Evolutionary conservation across 2,329 filamentous ascomycete species (phyloP).

Genomic region (Orbilia blumenaviensis): DNA sequence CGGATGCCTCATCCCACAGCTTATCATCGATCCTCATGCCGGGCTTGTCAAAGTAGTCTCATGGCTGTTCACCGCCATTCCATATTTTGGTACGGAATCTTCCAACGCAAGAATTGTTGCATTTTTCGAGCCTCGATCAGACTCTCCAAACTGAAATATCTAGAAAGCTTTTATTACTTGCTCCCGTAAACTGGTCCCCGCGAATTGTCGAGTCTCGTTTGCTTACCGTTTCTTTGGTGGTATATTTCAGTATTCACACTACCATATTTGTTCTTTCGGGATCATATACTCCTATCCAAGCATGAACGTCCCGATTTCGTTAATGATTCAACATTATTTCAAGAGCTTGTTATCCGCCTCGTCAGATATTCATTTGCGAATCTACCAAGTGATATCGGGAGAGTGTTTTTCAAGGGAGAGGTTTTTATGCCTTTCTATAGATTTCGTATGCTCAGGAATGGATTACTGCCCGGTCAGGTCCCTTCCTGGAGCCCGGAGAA

Average conservation of each 20-base stretch:
- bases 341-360: conserved; percentile 79
- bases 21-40: conserved; percentile 69
- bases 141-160: not conserved
- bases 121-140: conserved; percentile 28
- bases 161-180: too few relatives aligned
- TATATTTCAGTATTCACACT: conserved; percentile 67
- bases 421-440: conserved; percentile 78
- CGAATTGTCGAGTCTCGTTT: not conserved
- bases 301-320: conserved; percentile 70
- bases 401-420: conserved; percentile 79
- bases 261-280: conserved; percentile 69
- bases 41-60: conserved; percentile 69
- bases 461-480: conserved; percentile 59
- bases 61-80: conserved; percentile 71
- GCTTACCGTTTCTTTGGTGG: too few relatives aligned
- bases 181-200: too few relatives aligned
- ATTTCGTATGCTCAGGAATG: conserved; percentile 79
- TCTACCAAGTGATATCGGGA: conserved; percentile 73
- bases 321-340: conserved; percentile 75
- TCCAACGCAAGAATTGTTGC: conserved; percentile 14
- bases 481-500: conserved; percentile 67
- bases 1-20: conserved; percentile 74
- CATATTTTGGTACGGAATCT: conserved; percentile 71
- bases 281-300: conserved; percentile 66
- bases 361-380: conserved; percentile 80